Base-by-base conservation (phyloP, 164 flowering plant species). In the Liquidambar formosana region DNA sequence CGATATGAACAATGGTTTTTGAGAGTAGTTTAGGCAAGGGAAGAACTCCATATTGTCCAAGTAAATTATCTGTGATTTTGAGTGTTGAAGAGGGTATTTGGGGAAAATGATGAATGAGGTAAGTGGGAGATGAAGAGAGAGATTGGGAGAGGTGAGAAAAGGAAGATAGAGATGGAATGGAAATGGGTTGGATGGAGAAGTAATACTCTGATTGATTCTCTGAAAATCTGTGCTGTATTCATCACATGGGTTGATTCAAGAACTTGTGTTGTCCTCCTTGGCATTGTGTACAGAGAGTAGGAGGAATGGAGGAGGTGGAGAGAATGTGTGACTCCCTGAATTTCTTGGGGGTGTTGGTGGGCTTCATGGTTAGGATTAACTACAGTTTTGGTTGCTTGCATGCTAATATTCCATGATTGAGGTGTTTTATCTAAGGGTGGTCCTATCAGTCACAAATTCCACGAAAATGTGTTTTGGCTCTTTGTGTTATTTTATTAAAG, bases 91-190 rank as follows among this genome's bases (percentile, higher is more conserved):
- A 49, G 14, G 80, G 71, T 44, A 72, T 12, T 44, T 48, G 69
- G 19, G 82, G 78, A 61, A 64, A 72, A 25, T 61, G 65, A 62
- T 75, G 80, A 61, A 71, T 58, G 70, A 79, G 78, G 65, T n/a
- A 76, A 68, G 68, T 75, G 81, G 22, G 81, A 81, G 56, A 73
- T 26, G 69, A 75, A 78, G 44, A 81, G 74, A 25, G 80, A 77
- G 64, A 75, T 49, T 48, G 82, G 71, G 23, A 78, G 69, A 27
- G 85, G 85, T 15, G 85, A 77, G 76, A 75, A 77, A 59, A 79
- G 69, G 71, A 76, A 78, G 70, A 78, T 65, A 16, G 80, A 78
- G 58, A 78, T 78, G 44, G 78, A 79, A 33, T 81, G 79, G 67
- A 79, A 81, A 23, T 70, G 79, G 54, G 79, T 76, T 59, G 77